These are phyloP conservation scores for Penicillium verhagenii DNA, from an alignment of 495 filamentous ascomycete genomes.

Conservation along the genomic window DNA sequence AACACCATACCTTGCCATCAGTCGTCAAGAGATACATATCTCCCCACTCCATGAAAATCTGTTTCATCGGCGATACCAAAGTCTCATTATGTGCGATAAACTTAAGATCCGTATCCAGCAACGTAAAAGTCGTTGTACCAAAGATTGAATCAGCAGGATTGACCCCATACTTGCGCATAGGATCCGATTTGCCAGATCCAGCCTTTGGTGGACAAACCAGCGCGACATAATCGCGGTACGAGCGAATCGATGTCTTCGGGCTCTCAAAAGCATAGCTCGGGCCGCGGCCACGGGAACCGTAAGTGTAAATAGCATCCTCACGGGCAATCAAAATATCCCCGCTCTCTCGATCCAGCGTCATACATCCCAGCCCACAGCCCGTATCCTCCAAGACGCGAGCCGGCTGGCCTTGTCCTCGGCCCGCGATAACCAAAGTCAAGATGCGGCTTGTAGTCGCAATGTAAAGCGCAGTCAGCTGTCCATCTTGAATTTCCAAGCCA, in stretches of 20 bases:
- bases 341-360: constrained; percentile 76
- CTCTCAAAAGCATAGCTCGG: constrained; percentile 88
- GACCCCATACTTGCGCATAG: constrained; percentile 64
- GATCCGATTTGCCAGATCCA: constrained; percentile 48
- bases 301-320: constrained; percentile 94
- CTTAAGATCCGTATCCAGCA: constrained; percentile 86
- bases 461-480: constrained; percentile 73
- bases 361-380: constrained; percentile 88
- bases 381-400: constrained; percentile 82
- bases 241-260: constrained; percentile 75
- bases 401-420: constrained; percentile 84
- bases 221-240: constrained; percentile 83
- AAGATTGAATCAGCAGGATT: constrained; percentile 70
- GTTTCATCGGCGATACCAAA: constrained; percentile 72
- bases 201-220: constrained; percentile 83
- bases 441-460: constrained; percentile 91
- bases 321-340: constrained; percentile 86
- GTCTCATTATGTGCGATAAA: constrained; percentile 89
- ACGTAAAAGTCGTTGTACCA: constrained; percentile 78
- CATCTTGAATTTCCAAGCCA: constrained; percentile 62
- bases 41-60: constrained; percentile 84
- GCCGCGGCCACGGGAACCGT: constrained; percentile 80
- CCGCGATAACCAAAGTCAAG: constrained; percentile 78
- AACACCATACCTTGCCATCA: constrained; percentile 72
- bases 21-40: constrained; percentile 83